Evolutionary conservation across 208 protist species (phyloP), one percentile per base, ranked within the genome.

Genomic region (Lotmaria passim): DNA sequence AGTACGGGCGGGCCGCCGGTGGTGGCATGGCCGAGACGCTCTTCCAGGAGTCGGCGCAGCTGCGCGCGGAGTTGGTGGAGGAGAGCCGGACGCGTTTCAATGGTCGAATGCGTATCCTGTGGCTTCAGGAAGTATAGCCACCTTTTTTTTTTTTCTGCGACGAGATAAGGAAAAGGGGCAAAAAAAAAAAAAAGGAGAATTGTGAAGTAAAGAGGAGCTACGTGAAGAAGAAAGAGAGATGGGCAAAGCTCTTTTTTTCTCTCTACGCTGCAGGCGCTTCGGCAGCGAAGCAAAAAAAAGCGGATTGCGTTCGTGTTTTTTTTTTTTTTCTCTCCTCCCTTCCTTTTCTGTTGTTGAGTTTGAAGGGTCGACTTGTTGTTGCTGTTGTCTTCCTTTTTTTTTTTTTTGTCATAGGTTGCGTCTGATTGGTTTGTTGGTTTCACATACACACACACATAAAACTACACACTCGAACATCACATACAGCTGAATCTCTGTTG

Each of bases 41-140:
- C 19, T 96, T 93, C 46, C 39, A 79, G 24, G 73, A 81, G 17
- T 82, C 83, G 7, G 83, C 86, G 55, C 73, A 73, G 56, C 64
- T 96, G 53, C 85, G 90, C 4, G 59, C 53, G 26, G 61, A 83
- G 69, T 53, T 96, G 17, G 78, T 96, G 58, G 90, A 93, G 70
- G 86, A 96, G 69, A 87, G 78, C 41, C 75, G 79, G 15, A 90
- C 80, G 8, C 78, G 90, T 36, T 96, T 96, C 48, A 69, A 72
- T n/a, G 87, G 87, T 10, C 75, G 88, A 7, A 88, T 96, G 82
- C 76, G 87, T 34, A 83, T 96, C 34, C 65, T 96, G 38, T 96
- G 90, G 90, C 85, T 96, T 5, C 90, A 96, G 62, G 90, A 96
- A 43, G 70, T 76, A 0, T 96, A 84, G 33, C 17, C 26, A 33